A percentile compares a stretch with the other conserved stretches of the same genome.
These are phyloP conservation scores for Scytalidium sp. DNA, from an alignment of 2,329 filamentous ascomycete genomes.

Conservation along the genomic window DNA sequence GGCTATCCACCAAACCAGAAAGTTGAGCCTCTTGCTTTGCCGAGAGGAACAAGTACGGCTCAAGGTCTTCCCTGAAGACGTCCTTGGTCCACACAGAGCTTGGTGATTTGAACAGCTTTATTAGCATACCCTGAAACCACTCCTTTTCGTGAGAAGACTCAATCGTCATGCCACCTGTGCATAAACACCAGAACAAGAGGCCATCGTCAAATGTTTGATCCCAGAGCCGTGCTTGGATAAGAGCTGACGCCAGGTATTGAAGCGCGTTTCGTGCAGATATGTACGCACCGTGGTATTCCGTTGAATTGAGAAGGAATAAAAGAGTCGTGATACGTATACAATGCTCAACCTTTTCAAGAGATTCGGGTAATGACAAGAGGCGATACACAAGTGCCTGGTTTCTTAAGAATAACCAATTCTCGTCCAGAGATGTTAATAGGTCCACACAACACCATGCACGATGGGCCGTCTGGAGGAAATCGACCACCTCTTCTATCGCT, in stretches of 20 bases:
- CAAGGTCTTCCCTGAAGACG: background rate
- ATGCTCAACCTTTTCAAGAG: background rate
- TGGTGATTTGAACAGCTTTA: background rate
- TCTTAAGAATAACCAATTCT: background rate
- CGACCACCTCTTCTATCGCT: background rate
- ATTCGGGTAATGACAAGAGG: background rate
- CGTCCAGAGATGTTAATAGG: background rate
- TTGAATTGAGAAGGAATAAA: background rate
- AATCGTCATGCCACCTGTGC: background rate
- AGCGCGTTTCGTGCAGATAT: background rate
- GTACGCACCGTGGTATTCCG: background rate
- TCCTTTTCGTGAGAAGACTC: background rate
- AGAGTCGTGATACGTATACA: background rate
- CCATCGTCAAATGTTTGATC: background rate
- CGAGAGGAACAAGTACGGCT: background rate
- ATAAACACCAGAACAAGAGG: background rate
- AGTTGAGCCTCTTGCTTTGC: background rate
- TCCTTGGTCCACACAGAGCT: background rate
- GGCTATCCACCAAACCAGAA: background rate
- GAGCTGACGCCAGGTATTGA: background rate
- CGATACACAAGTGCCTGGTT: background rate
- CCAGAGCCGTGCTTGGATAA: background rate
- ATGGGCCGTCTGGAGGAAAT: background rate
- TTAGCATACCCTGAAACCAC: background rate
- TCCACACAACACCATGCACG: background rate